Evolutionary conservation across 2,329 filamentous ascomycete genomes (phyloP), one percentile per base, ranked within the genome.

Genomic region (Cladophialophora bantiana): DNA sequence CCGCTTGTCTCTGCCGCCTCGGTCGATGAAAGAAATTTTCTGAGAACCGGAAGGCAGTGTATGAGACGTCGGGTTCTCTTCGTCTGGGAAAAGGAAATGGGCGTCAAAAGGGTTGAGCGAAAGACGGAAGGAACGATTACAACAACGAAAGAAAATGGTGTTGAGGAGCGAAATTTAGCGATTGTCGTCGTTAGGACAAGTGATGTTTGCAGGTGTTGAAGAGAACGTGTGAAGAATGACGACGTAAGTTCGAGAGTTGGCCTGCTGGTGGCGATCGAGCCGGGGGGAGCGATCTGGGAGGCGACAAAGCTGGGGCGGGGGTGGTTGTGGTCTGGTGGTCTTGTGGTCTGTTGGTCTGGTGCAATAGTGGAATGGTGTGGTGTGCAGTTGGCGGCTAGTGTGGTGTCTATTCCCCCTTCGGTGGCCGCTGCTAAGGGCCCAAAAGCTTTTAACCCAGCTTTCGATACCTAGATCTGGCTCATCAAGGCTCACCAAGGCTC

Each of bases 41-140:
- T 38, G 40, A 65, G 20, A 26, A 45, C 58, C 53, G 31, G 31
- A 36, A 35, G 58, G 35, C 50, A n/a, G 18, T 57, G 53, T 20
- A 20, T 48, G 40, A 40, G 50, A 54, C 7, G 59, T 15, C 34
- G 34, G 31, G n/a, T 31, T 45, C 12, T 13, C 9, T 35, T 26
- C 26, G 2, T 38, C 26, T 31, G 45, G 45, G 12, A 50, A n/a
- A 50, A 56, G 12, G 34, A 63, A 57, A 60, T 53, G 26, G 62
- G 60, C 34, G 50, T 20, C 31, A 34, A 45, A 38, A 7, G n/a
- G 64, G 9, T 48, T 63, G 66, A 70, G 65, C 64, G 70, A 71
- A 36, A 18, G 68, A 70, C 68, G 60, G 52, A 66, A 67, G 40
- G 58, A 61, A 66, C 32, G 45, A 71, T 66, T 70, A 69, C 64